A percentile compares a stretch with the other conserved stretches of the same genome.
These are phyloP conservation scores for Firmiana major DNA, from an alignment of 345 rosid genomes.

Conservation along the genomic window DNA sequence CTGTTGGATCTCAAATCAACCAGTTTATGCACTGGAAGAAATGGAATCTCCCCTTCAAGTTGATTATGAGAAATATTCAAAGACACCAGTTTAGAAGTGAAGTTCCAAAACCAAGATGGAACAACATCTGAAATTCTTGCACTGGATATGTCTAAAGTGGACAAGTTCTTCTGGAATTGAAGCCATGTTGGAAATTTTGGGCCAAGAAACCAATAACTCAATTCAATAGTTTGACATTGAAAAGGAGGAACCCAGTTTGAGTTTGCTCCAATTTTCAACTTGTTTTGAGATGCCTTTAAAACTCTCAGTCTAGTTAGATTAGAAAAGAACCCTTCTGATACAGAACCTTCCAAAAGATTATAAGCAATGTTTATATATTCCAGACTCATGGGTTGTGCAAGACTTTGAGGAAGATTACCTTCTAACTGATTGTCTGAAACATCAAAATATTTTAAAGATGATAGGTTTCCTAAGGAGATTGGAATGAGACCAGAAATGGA, in stretches of 20 bases:
- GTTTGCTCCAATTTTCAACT: background rate
- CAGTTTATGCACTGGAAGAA: background rate
- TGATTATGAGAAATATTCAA: conserved; percentile 3
- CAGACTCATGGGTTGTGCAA: background rate
- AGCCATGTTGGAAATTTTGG: conserved; percentile 6
- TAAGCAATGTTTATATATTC: background rate
- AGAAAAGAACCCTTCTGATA: background rate
- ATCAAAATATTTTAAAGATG: background rate
- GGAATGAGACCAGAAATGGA: conserved; percentile 23
- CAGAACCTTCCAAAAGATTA: background rate
- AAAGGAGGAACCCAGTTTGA: conserved; percentile 3
- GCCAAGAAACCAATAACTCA: background rate
- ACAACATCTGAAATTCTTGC: conserved; percentile 9
- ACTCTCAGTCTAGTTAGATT: background rate
- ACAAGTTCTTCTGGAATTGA: conserved; percentile 1
- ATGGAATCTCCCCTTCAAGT: conserved; percentile 8
- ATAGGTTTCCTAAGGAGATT: conserved; percentile 7
- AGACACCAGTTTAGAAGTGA: background rate
- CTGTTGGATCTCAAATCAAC: conserved; percentile 7
- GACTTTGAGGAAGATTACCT: conserved; percentile 4
- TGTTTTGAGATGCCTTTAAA: background rate
- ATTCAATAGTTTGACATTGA: background rate
- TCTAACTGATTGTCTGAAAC: conserved; percentile 18
- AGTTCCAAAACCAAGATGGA: conserved; percentile 9
- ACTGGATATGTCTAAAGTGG: conserved; percentile 6